These are phyloP conservation scores for Platanthera zijinensis DNA, from an alignment of 106 monocot species.

Conservation along the genomic window DNA sequence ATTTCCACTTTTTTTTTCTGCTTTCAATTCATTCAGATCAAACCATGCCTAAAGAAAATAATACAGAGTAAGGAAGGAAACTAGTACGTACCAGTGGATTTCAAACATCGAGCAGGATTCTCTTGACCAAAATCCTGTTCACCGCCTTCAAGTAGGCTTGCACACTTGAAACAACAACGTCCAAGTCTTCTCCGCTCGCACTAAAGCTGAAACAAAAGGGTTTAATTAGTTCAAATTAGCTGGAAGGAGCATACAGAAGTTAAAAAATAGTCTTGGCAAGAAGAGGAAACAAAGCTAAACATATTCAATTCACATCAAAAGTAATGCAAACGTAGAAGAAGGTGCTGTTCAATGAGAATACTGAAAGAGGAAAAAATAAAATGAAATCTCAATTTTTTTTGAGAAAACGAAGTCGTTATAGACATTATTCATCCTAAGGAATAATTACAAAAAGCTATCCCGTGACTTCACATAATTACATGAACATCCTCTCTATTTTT, in stretches of 20 bases:
- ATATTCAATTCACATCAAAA: background rate
- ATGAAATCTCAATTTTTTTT: background rate
- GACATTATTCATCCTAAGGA: background rate
- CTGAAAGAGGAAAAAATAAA: background rate
- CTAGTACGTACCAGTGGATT: background rate
- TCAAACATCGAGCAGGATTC: background rate
- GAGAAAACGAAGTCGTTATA: background rate
- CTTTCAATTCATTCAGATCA: no score
- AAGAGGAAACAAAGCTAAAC: background rate
- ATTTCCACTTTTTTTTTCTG: no score
- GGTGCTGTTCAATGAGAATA: background rate
- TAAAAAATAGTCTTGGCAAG: background rate
- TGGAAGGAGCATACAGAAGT: background rate
- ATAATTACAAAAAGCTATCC: no score
- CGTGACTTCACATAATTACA: no score
- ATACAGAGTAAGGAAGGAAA: no score
- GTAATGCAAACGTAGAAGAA: background rate
- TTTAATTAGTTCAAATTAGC: background rate
- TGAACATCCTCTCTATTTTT: no score
- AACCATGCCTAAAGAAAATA: no score
- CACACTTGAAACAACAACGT: conserved; percentile 4
- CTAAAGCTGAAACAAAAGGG: background rate
- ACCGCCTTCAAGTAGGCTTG: conserved; percentile 5
- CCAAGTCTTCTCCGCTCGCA: background rate
- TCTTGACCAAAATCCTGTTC: background rate